phyloP scores from a whole-genome alignment of 306 rosid genomes.

The Dalbergia oliveri region DNA sequence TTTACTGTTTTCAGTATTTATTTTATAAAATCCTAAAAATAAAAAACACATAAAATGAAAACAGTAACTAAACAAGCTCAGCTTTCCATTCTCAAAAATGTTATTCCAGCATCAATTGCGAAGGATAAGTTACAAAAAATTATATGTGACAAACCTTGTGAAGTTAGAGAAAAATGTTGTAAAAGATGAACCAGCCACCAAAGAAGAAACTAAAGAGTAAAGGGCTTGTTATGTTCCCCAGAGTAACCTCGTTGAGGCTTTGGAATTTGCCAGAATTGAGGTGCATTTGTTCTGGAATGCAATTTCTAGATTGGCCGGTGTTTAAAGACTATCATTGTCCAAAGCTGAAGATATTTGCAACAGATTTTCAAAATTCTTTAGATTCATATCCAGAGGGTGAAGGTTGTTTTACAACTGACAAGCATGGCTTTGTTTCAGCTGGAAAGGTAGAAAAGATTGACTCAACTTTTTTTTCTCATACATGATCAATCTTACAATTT shows the following conservation, averaged over 20 bases:
- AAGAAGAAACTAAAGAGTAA: neutral
- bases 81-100: no score
- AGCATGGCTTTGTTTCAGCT: neutral
- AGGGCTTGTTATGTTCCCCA: neutral
- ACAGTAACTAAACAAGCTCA: no score
- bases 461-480: no score
- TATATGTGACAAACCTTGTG: neutral
- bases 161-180: neutral
- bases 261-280: neutral
- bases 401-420: neutral
- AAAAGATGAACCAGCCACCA: neutral
- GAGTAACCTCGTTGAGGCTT: neutral
- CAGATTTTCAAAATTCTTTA: neutral
- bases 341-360: neutral
- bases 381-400: neutral
- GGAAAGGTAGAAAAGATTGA: neutral
- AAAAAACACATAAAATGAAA: no score
- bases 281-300: neutral
- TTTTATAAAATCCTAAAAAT: no score
- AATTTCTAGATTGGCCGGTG: neutral
- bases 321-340: neutral
- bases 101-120: slow-evolving; percentile 8
- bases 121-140: neutral
- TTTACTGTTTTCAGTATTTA: no score
- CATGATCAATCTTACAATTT: no score